phyloP scores from a whole-genome alignment of 164 flowering plant genomes.

The Annona squamosa region DNA sequence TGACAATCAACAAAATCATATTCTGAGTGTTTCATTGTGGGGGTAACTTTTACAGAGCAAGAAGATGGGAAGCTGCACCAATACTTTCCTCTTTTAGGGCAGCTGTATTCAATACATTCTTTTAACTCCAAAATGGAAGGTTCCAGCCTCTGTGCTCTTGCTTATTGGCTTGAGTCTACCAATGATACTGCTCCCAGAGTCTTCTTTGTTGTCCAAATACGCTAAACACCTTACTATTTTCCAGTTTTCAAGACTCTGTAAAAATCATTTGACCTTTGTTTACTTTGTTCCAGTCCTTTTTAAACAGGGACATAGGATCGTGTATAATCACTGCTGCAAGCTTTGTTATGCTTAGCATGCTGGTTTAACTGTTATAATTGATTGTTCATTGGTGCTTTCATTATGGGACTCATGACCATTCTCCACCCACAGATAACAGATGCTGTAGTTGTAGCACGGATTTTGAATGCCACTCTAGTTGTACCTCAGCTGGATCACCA shows the following conservation, averaged over 20 bases:
- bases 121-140: no score
- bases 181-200: no score
- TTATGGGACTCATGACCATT: slow-evolving; percentile 2
- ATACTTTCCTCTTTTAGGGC: background rate
- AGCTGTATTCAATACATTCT: background rate
- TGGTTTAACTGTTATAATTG: background rate
- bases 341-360: no score
- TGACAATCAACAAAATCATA: background rate
- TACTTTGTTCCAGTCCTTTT: background rate
- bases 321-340: background rate
- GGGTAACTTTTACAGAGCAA: background rate
- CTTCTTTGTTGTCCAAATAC: no score
- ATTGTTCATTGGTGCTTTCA: background rate
- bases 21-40: background rate
- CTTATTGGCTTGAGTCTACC: no score
- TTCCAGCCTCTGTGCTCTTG: no score
- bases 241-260: background rate
- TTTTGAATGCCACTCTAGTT: slow-evolving; percentile 92
- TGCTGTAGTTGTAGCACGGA: slow-evolving; percentile 94
- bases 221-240: background rate
- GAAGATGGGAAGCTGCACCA: background rate
- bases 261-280: background rate
- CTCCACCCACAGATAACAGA: slow-evolving; percentile 69
- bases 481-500: slow-evolving; percentile 92
- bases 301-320: background rate